Base-by-base conservation (phyloP, 768 basidiomycete genomes). In the Tulasnella sp. region DNA sequence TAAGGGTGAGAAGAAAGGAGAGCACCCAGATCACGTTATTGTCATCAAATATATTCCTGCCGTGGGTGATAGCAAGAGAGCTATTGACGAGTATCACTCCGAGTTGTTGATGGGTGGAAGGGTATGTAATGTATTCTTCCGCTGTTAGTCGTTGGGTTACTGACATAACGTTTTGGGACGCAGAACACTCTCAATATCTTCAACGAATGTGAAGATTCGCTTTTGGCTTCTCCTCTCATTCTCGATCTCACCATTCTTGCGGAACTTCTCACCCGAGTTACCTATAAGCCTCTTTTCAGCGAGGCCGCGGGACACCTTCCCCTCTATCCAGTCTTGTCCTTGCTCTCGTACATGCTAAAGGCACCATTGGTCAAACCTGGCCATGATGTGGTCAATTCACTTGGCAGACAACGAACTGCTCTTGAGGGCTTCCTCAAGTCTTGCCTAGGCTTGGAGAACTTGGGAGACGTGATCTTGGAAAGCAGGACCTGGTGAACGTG, bases 41-140 rank as follows among this genome's bases (percentile, higher is more conserved):
- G 90, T 93, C 50, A 93, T 93, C 77, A 93, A 93, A 73, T 93
- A 93, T 59, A 83, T 96, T 2, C 90, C 89, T 19, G 87, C 91
- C 22, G 91, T 93, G 27, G 92, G 93, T 33, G 95, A 98, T 70
- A 88, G 86, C 52, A 98, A 96, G 78, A 77, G 89, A 51, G 95
- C 92, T n/a, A 90, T 98, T 72, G 95, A 98, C 68, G 92, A 96
- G 72, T 98, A 96, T 69, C 90, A 91, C 67, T 92, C 88, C 9
- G 92, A 98, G 74, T 91, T 98, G 61, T 82, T 92, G 71, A 93
- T 92, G 63, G 92, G 92, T 58, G 92, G 92, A 25, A 24, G 49
- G 41, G 49, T 51, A 20, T 9, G 49, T 43, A 12, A 35, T 12
- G 34, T 12, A 35, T 35, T 35, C 16, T 12, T 20, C 13, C 8